A percentile compares a stretch with the other conserved stretches of the same genome.
Evolutionary conservation across 176 grass and related monocot genomes (phyloP).

Genomic region (Phragmites australis): DNA sequence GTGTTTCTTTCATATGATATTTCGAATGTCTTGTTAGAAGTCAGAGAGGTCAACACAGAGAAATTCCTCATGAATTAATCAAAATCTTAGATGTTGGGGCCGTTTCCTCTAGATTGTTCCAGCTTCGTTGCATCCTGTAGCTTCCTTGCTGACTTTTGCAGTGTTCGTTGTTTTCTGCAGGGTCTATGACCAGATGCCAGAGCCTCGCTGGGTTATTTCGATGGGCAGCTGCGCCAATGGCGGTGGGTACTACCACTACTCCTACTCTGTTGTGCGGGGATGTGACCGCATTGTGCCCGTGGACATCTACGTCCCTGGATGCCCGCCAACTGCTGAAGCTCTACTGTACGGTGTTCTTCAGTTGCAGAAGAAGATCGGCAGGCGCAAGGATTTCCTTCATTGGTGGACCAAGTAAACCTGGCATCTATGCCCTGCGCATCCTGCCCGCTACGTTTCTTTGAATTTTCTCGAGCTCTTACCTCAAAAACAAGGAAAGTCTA

Average conservation of each 20-base stretch:
- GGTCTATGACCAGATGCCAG: slow-evolving; percentile 98
- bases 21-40: background rate
- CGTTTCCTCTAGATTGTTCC: background rate
- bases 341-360: slow-evolving; percentile 94
- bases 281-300: slow-evolving; percentile 95
- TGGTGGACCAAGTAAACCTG: slow-evolving; percentile 91
- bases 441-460: slow-evolving; percentile 38
- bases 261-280: slow-evolving; percentile 91
- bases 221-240: slow-evolving; percentile 99
- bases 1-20: background rate
- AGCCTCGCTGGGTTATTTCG: slow-evolving; percentile 92
- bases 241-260: slow-evolving; percentile 97
- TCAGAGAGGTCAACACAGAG: background rate
- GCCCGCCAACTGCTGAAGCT: slow-evolving; percentile 93
- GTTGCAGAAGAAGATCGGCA: slow-evolving; percentile 96
- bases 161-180: slow-evolving; percentile 38
- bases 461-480: background rate
- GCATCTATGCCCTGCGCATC: too few relatives aligned
- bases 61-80: background rate
- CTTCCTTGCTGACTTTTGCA: background rate
- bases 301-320: slow-evolving; percentile 91
- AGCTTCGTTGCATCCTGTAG: background rate
- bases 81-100: background rate
- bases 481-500: too few relatives aligned
- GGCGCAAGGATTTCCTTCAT: slow-evolving; percentile 94